A percentile compares a stretch with the other conserved stretches of the same genome.
Evolutionary conservation across 306 rosid species (phyloP).

Genomic region (Acacia melanoxylon): DNA sequence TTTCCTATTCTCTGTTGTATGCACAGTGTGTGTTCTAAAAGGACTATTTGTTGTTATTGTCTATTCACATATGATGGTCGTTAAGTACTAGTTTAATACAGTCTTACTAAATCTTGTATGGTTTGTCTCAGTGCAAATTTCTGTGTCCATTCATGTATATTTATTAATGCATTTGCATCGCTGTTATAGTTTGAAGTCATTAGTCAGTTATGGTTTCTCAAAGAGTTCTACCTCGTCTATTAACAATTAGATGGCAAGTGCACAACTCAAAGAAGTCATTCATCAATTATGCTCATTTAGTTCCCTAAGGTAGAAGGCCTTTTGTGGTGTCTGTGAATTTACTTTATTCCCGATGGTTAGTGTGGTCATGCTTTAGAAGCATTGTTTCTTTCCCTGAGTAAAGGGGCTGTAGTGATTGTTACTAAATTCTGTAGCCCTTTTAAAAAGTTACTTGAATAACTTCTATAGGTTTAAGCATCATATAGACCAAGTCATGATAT

Average conservation of each 20-base stretch:
- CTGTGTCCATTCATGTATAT: neutral
- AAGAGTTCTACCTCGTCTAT: too few relatives aligned
- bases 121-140: neutral
- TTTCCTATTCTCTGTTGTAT: constrained; percentile 7
- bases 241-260: too few relatives aligned
- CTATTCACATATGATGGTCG: neutral
- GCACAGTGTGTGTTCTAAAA: constrained; percentile 9
- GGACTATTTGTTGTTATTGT: constrained; percentile 4
- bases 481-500: constrained; percentile 10
- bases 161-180: neutral
- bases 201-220: too few relatives aligned
- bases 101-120: constrained; percentile 14
- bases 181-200: neutral
- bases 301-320: neutral
- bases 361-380: neutral
- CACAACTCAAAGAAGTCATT: neutral
- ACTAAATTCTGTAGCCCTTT: neutral
- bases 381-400: neutral
- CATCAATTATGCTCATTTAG: neutral
- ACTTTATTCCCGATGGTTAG: neutral
- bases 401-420: neutral
- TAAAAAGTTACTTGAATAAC: neutral
- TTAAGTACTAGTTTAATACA: neutral
- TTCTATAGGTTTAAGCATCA: constrained; percentile 6
- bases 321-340: constrained; percentile 2